Conservation (phyloP, 352 stramenopile genomes). For the Phytophthora melonis region DNA sequence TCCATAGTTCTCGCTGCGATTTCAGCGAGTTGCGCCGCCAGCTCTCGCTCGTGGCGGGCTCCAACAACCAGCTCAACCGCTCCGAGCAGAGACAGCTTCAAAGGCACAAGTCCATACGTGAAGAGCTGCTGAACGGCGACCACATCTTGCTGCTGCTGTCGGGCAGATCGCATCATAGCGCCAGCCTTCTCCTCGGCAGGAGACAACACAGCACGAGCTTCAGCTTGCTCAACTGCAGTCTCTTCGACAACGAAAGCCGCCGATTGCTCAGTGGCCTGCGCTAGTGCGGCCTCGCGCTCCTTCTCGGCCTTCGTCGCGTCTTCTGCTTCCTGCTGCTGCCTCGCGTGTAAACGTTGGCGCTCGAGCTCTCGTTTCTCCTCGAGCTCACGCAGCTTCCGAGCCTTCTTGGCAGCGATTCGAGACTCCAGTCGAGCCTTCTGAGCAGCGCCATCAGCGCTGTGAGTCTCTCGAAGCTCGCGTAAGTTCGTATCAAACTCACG, state of each 20-base stretch:
- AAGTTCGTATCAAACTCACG: conserved; percentile 75
- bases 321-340: conserved; percentile 55
- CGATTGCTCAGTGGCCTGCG: conserved; percentile 29
- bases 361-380: conserved; percentile 74
- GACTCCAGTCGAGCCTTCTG: conserved; percentile 81
- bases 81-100: conserved; percentile 59
- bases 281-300: conserved; percentile 36
- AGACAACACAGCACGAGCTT: conserved; percentile 13
- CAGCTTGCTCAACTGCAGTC: neutral
- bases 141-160: conserved; percentile 59
- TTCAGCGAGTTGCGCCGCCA: conserved; percentile 42
- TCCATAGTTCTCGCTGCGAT: conserved; percentile 34
- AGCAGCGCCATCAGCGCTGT: conserved; percentile 60
- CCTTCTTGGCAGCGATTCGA: conserved; percentile 78
- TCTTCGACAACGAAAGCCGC: conserved; percentile 7
- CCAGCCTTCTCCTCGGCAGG: conserved; percentile 24
- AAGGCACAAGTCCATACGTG: conserved; percentile 51
- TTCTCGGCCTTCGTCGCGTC: conserved; percentile 46
- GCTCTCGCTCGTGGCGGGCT: conserved; percentile 63
- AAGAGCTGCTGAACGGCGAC: conserved; percentile 71
- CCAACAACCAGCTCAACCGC: conserved; percentile 68
- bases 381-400: conserved; percentile 78
- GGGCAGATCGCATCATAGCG: conserved; percentile 10
- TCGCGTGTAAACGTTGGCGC: conserved; percentile 52
- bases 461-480: conserved; percentile 58